phyloP scores from a whole-genome alignment of 129 eudicot genomes.

The Gnaphalium uliginosum region DNA sequence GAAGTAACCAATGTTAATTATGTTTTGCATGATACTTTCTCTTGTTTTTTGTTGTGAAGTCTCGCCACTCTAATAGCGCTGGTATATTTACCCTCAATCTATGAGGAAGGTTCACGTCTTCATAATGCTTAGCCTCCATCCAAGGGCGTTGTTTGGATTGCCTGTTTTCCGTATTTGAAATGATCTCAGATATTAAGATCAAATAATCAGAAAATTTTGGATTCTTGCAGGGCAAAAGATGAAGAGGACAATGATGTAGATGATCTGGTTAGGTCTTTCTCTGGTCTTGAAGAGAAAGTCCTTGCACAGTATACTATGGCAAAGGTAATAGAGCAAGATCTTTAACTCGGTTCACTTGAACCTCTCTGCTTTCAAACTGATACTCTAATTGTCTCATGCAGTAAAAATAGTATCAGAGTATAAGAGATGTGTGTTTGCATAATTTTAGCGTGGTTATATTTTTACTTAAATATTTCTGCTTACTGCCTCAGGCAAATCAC shows the following conservation, averaged over 20 bases:
- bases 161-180: neutral
- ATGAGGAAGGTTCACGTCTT: constrained; percentile 12
- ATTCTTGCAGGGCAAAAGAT: constrained; percentile 57
- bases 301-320: constrained; percentile 86
- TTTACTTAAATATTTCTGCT: neutral
- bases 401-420: neutral
- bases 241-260: constrained; percentile 76
- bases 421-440: constrained; percentile 6
- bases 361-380: neutral
- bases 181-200: neutral
- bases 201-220: constrained; percentile 1
- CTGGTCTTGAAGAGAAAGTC: constrained; percentile 94
- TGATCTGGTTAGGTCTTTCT: constrained; percentile 72
- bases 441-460: neutral
- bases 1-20: too few relatives aligned
- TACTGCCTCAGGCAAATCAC: constrained; percentile 59
- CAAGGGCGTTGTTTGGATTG: constrained; percentile 8
- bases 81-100: neutral
- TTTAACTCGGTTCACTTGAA: neutral
- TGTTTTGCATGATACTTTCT: neutral
- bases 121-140: constrained; percentile 10
- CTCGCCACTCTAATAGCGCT: neutral
- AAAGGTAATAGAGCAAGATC: constrained; percentile 50
- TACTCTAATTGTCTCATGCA: neutral
- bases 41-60: neutral